Evolutionary conservation across 2,329 filamentous ascomycete genomes (phyloP), one percentile per base, ranked within the genome.

Genomic region (Xylariaceae sp.): DNA sequence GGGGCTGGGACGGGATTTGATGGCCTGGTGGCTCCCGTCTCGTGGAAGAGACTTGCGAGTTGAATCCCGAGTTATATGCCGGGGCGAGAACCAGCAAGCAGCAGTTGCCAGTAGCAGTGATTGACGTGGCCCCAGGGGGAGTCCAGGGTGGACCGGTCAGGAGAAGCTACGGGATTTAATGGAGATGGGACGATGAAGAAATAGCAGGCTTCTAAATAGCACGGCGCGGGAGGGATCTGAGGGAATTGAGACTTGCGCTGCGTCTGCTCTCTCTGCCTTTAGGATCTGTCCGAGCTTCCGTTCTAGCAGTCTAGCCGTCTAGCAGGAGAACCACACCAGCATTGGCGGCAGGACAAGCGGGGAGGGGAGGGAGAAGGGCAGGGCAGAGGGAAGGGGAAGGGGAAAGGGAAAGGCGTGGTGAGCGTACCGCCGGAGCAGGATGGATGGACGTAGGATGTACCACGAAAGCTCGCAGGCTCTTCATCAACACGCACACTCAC

Each of bases 151-250:
- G 49, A 17, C 49, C 30, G 23, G 23, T 4, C 23, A 51, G 44
- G 23, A 48, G 58, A 51, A 55, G 49, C 49, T 60, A 60, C 51
- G 56, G 58, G 17, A 49, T 39, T 57, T 55, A 49, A 57, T 56
- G 62, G 62, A 55, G 53, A 64, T 59, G 56, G 58, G 51, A 54
- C 35, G 15, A 62, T 41, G 47, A 56, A 48, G 41, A 58, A 48
- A 47, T 53, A 58, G 50, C 23, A 56, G 9, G 50, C 57, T 30
- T 59, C 53, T 51, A 51, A 57, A 57, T 41, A 57, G 49, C 51
- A 34, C 51, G 3, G 30, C 13, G 44, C 5, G 56, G 48, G 53
- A 39, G 51, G 37, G 23, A n/a, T 49, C 55, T 53, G 50, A 58
- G 37, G 35, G 53, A 47, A 56, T 55, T 53, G 58, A 51, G 47